These are phyloP conservation scores for Trametes hirsuta DNA, from an alignment of 1,284 basidiomycete species.

Conservation along the genomic window DNA sequence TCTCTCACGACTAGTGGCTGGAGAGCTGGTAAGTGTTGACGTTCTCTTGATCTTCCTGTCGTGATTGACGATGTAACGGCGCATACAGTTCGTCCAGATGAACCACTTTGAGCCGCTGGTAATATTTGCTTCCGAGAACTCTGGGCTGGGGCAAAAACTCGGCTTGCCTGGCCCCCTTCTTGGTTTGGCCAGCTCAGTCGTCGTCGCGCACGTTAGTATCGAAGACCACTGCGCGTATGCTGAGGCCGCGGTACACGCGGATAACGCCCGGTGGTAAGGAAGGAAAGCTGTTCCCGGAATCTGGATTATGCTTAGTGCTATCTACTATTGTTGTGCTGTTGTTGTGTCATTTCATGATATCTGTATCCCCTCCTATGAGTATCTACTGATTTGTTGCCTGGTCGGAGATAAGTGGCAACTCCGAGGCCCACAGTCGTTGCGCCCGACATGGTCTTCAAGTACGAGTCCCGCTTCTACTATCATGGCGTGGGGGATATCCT, in stretches of 20 bases:
- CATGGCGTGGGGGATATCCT: too few relatives aligned
- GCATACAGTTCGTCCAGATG: conserved; percentile 32
- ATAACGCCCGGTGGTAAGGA: conserved; percentile 28
- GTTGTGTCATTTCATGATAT: neutral
- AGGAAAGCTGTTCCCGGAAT: neutral
- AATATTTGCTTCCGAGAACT: conserved; percentile 30
- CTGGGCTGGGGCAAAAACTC: conserved; percentile 24
- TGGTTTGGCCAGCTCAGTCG: conserved; percentile 23
- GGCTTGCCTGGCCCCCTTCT: conserved; percentile 26
- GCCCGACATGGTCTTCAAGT: too few relatives aligned
- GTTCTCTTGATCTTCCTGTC: neutral
- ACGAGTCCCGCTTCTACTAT: neutral
- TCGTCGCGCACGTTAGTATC: conserved; percentile 32
- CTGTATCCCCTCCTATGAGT: neutral
- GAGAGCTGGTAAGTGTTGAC: conserved; percentile 28
- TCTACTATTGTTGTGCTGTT: conserved; percentile 8
- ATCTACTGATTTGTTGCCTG: neutral
- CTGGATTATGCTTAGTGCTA: neutral
- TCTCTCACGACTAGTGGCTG: conserved; percentile 23
- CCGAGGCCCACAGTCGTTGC: too few relatives aligned
- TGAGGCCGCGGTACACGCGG: conserved; percentile 30
- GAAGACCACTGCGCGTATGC: conserved; percentile 30
- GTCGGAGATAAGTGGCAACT: too few relatives aligned
- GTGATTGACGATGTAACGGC: neutral
- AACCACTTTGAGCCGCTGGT: conserved; percentile 30